Evolutionary conservation across 495 filamentous ascomycete genomes (phyloP), one percentile per base, ranked within the genome.

Genomic region (Podospora anserina): DNA sequence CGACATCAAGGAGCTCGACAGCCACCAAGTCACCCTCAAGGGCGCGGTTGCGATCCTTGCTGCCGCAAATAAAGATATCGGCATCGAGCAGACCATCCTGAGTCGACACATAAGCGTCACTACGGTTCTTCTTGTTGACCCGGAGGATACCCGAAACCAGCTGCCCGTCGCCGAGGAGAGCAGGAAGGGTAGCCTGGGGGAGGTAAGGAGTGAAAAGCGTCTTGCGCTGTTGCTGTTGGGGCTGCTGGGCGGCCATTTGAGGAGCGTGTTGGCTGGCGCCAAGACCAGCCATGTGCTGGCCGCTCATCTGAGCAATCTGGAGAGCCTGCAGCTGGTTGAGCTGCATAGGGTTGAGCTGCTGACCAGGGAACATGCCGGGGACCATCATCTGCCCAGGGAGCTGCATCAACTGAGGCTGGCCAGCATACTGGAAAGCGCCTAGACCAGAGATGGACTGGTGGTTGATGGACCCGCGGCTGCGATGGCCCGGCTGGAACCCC

Each of bases 61-160:
- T 97, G 75, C 95, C 95, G 74, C 95, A 99, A 73, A 99, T 99
- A 78, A 99, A 99, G 72, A 99, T 99, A 79, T 99, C 95, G 58
- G 95, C 95, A 81, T 98, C 96, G 30, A 99, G 82, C 58, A 89
- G 79, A 44, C 87, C 87, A 78, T 99, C 95, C 54, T 90, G 88
- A 54, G 92, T 96, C 19, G 95, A 92, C 61, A 99, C 95, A 72
- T 99, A 99, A 4, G 95, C 95, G 78, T 99, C 96, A 70, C 95
- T 98, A 54, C 95, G 88, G 77, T 99, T 99, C 85, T 99, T 99
- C 84, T 98, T 99, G 85, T 99, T 99, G 66, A 99, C 95, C 58
- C 95, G 91, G 55, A 99, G 89, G 72, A 97, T 92, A 83, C 95
- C 95, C 61, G 95, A 92, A 53, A 99, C 95, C 59, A 99, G 88